These are phyloP conservation scores for Trifolium subterraneum DNA, from an alignment of 306 rosid genomes.

Conservation along the genomic window DNA sequence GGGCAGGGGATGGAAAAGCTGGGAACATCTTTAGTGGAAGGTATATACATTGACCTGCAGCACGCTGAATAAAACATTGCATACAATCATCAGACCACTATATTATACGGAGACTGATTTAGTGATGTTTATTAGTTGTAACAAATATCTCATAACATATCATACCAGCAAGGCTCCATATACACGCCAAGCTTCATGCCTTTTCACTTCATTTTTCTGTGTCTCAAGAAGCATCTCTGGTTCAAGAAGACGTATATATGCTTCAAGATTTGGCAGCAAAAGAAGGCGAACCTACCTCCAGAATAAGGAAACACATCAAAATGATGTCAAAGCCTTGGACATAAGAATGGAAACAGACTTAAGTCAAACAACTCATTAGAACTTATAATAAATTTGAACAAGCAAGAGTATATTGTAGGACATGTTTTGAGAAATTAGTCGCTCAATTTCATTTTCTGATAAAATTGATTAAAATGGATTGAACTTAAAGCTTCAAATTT, in stretches of 20 bases:
- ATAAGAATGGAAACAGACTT: constrained; percentile 13
- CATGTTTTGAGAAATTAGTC: neutral
- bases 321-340: constrained; percentile 33
- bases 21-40: constrained; percentile 55
- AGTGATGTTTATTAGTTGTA: neutral
- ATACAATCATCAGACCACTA: constrained; percentile 36
- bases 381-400: neutral
- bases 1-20: constrained; percentile 47
- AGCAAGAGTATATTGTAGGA: neutral
- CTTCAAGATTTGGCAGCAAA: constrained; percentile 76
- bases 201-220: constrained; percentile 82
- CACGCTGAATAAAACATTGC: constrained; percentile 50
- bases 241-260: constrained; percentile 79
- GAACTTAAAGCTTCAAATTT: constrained; percentile 19
- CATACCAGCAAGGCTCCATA: constrained; percentile 83
- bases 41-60: constrained; percentile 60
- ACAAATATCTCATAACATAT: constrained; percentile 22
- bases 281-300: constrained; percentile 72
- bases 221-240: constrained; percentile 79
- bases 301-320: constrained; percentile 28
- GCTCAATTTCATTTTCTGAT: constrained; percentile 3
- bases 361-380: constrained; percentile 24
- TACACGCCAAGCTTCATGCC: constrained; percentile 91
- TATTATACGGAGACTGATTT: constrained; percentile 7
- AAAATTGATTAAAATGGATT: neutral